phyloP scores from a whole-genome alignment of 306 rosid genomes.

The Citrullus amarus region DNA sequence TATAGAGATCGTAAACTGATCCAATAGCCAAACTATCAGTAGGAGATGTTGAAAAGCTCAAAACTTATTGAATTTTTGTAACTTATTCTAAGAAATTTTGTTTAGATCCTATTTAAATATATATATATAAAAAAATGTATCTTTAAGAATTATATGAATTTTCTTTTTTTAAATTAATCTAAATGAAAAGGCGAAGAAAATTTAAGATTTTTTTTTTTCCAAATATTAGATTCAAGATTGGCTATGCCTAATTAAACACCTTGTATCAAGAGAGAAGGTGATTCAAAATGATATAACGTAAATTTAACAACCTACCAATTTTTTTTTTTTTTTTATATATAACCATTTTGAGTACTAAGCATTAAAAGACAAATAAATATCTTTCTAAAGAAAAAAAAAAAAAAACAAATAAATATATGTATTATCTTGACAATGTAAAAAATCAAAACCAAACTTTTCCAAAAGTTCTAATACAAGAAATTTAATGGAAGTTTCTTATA shows the following conservation, averaged over 20 bases:
- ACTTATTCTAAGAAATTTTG: background rate
- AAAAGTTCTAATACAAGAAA: background rate
- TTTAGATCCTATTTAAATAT: background rate
- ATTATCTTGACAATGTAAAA: background rate
- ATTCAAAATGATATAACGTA: background rate
- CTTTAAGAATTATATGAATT: background rate
- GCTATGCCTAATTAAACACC: background rate
- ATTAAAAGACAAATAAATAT: background rate
- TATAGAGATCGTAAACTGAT: background rate
- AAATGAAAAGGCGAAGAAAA: background rate
- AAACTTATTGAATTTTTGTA: background rate
- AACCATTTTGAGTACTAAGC: background rate
- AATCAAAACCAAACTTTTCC: background rate
- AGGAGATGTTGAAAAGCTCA: background rate
- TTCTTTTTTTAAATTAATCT: background rate
- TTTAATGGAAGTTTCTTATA: background rate
- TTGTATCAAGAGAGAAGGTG: background rate
- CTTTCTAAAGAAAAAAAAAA: too few relatives aligned
- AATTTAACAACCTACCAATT: background rate
- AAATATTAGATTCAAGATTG: background rate
- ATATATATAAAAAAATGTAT: background rate
- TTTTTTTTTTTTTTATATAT: background rate
- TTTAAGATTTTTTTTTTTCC: background rate
- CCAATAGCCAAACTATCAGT: background rate
- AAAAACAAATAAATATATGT: background rate